A percentile compares a stretch with the other conserved stretches of the same genome.
Evolutionary conservation across 2,329 filamentous ascomycete species (phyloP).

Genomic region (Fusarium sp.): DNA sequence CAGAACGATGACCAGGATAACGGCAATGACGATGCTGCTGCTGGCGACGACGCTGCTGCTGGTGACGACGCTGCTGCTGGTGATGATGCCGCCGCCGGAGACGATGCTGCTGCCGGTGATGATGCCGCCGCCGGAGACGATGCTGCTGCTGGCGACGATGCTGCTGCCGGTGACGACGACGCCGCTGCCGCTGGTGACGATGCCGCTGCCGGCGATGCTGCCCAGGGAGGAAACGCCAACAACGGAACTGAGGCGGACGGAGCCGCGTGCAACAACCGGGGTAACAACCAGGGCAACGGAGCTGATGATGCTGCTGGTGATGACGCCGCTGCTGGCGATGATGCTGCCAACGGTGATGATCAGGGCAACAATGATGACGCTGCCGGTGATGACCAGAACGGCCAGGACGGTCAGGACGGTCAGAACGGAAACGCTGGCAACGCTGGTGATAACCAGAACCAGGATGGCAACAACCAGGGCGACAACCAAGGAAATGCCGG

Average conservation of each 20-base stretch:
- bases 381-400: neutral
- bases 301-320: neutral
- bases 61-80: conserved; percentile 47
- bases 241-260: neutral
- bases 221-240: neutral
- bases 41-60: conserved; percentile 42
- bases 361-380: neutral
- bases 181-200: conserved; percentile 18
- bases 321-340: neutral
- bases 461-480: neutral
- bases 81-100: conserved; percentile 19
- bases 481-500: too few species aligned
- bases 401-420: neutral
- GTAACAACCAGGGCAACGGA: neutral
- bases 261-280: neutral
- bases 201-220: conserved; percentile 8
- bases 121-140: conserved; percentile 46
- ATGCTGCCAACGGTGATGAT: neutral
- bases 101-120: conserved; percentile 32
- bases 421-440: neutral
- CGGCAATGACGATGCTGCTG: neutral
- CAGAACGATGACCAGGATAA: neutral
- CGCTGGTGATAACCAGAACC: neutral
- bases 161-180: conserved; percentile 21
- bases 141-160: conserved; percentile 36